A percentile compares a stretch with the other conserved stretches of the same genome.
Conservation (phyloP, 2,329 filamentous ascomycete genomes). For the Fusarium equiseti region DNA sequence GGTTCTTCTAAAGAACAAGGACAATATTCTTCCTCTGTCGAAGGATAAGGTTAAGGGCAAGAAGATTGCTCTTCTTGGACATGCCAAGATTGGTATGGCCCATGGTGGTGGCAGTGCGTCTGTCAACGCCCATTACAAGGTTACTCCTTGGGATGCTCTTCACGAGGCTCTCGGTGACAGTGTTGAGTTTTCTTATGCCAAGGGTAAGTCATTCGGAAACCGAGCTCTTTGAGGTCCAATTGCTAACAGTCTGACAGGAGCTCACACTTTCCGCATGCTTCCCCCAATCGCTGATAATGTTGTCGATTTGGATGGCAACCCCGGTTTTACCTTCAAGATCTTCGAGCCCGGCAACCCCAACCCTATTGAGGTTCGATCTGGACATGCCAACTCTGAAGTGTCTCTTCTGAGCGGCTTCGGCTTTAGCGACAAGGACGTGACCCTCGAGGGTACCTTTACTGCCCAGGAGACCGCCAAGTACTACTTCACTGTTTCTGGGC, state of each 20-base stretch:
- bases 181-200: slow-evolving; percentile 49
- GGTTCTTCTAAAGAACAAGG: slow-evolving; percentile 73
- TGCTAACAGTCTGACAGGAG: slow-evolving; percentile 34
- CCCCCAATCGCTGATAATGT: slow-evolving; percentile 46
- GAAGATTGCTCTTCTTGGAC: slow-evolving; percentile 51
- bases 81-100: slow-evolving; percentile 51
- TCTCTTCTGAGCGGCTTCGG: slow-evolving; percentile 39
- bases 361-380: slow-evolving; percentile 43
- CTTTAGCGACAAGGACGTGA: slow-evolving; percentile 45
- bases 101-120: slow-evolving; percentile 56
- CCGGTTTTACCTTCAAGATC: slow-evolving; percentile 51
- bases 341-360: slow-evolving; percentile 46
- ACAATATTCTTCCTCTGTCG: slow-evolving; percentile 67
- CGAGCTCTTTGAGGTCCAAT: rapidly evolving
- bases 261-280: slow-evolving; percentile 46
- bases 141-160: slow-evolving; percentile 53
- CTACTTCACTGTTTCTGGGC: slow-evolving; percentile 50
- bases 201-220: slow-evolving; percentile 30
- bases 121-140: slow-evolving; percentile 52
- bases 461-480: slow-evolving; percentile 48
- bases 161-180: slow-evolving; percentile 45
- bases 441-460: slow-evolving; percentile 50
- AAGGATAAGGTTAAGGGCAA: slow-evolving; percentile 50
- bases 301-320: slow-evolving; percentile 49
- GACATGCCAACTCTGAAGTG: slow-evolving; percentile 46